phyloP scores from a whole-genome alignment of 2,329 filamentous ascomycete genomes.

The Sphaceloma murrayae region DNA sequence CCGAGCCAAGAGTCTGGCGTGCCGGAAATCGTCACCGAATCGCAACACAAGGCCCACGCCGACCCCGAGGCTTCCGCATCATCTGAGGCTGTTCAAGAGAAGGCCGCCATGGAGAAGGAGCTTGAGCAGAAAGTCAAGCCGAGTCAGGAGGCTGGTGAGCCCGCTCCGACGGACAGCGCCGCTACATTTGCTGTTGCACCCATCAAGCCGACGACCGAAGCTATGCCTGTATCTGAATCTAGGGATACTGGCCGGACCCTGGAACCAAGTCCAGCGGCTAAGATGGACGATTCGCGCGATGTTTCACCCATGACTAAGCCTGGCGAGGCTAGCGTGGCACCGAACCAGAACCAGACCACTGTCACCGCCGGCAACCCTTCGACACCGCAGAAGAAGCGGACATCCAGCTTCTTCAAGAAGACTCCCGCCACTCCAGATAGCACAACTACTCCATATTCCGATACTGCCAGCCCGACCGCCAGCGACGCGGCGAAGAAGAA shows the following conservation, averaged over 20 bases:
- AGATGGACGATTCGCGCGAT: conserved; percentile 31
- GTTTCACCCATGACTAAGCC: conserved; percentile 34
- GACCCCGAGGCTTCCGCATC: conserved; percentile 58
- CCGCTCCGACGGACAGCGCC: conserved; percentile 35
- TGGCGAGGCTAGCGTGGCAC: conserved; percentile 15
- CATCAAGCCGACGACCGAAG: conserved; percentile 20
- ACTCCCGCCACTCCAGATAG: conserved; percentile 18
- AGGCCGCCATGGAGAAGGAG: conserved; percentile 55
- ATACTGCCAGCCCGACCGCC: conserved; percentile 24
- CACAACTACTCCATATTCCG: conserved; percentile 17
- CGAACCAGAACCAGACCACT: conserved; percentile 23
- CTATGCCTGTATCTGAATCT: conserved; percentile 20
- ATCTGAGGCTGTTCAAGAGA: conserved; percentile 40
- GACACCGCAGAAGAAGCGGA: conserved; percentile 18
- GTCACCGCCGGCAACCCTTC: conserved; percentile 21
- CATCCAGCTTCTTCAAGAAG: conserved; percentile 17
- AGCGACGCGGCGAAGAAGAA: conserved; percentile 34
- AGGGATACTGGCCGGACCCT: conserved; percentile 16
- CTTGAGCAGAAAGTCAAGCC: conserved; percentile 51
- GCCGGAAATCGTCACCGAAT: conserved; percentile 57
- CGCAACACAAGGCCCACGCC: conserved; percentile 55
- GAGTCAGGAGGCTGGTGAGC: conserved; percentile 35
- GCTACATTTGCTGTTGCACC: conserved; percentile 30
- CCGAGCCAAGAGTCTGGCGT: conserved; percentile 35
- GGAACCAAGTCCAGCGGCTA: conserved; percentile 17